A percentile compares a stretch with the other conserved stretches of the same genome.
Evolutionary conservation across 2,329 filamentous ascomycete species (phyloP).

Genomic region (Pestalotiopsis sp.): DNA sequence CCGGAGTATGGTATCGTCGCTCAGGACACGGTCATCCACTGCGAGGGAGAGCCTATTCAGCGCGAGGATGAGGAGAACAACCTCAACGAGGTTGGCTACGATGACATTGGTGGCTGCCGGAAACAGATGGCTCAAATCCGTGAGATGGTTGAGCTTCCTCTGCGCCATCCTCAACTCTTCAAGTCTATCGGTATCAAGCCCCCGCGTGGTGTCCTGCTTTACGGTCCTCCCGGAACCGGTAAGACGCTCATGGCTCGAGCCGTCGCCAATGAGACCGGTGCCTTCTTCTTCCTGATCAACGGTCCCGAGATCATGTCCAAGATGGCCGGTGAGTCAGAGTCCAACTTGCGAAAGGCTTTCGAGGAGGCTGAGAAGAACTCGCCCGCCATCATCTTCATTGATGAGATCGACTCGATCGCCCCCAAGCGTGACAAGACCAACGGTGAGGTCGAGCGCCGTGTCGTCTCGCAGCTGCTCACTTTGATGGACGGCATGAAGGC

Average conservation of each 20-base stretch:
- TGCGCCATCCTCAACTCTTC: conserved; percentile 97
- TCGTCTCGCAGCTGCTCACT: conserved; percentile 91
- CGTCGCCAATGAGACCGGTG: conserved; percentile 97
- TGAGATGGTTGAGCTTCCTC: conserved; percentile 94
- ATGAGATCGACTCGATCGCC: conserved; percentile 98
- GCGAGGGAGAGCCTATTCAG: conserved; percentile 93
- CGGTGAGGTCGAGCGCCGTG: conserved; percentile 96
- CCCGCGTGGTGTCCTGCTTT: conserved; percentile 94
- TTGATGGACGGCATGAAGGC: conserved; percentile 99
- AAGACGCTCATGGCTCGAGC: conserved; percentile 99
- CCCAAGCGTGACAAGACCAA: conserved; percentile 99
- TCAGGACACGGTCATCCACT: conserved; percentile 98
- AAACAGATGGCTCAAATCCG: conserved; percentile 99
- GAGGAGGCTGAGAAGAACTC: conserved; percentile 99
- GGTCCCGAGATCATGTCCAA: conserved; percentile 99
- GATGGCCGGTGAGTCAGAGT: conserved; percentile 99
- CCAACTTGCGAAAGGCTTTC: conserved; percentile 97
- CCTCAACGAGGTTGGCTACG: conserved; percentile 97
- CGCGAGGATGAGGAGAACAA: conserved; percentile 99
- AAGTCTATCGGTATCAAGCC: conserved; percentile 99
- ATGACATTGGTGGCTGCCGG: conserved; percentile 98
- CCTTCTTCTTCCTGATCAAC: conserved; percentile 99
- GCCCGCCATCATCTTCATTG: conserved; percentile 98
- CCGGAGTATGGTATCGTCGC: conserved; percentile 98
- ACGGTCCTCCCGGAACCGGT: conserved; percentile 96